phyloP scores from a whole-genome alignment of 2,329 filamentous ascomycete species.

The Colletotrichum sp. region DNA sequence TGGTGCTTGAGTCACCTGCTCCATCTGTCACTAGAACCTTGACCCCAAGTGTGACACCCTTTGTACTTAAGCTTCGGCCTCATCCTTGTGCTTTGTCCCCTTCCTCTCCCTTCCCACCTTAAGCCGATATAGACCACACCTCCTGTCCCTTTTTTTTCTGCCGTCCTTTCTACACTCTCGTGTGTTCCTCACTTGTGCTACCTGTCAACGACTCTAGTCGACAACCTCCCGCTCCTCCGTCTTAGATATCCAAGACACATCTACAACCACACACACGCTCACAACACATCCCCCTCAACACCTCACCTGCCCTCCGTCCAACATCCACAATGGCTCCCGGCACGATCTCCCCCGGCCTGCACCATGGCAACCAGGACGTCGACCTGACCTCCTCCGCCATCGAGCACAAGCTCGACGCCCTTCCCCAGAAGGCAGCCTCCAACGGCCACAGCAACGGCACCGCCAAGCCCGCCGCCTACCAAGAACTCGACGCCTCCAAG shows the following conservation, averaged over 20 bases:
- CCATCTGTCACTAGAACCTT: slow-evolving; percentile 21
- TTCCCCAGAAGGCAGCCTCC: slow-evolving; percentile 26
- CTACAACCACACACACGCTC: not conserved
- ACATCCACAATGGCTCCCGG: slow-evolving; percentile 30
- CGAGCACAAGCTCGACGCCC: slow-evolving; percentile 50
- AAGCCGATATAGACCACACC: slow-evolving; percentile 12
- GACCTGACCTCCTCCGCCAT: slow-evolving; percentile 59
- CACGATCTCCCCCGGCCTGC: slow-evolving; percentile 26
- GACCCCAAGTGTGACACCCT: slow-evolving; percentile 3
- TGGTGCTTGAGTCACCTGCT: slow-evolving; percentile 23
- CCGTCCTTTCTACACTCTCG: not conserved
- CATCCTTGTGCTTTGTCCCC: slow-evolving; percentile 16
- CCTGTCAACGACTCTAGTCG: not conserved
- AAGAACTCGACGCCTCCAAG: slow-evolving; percentile 67
- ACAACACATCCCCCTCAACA: not conserved
- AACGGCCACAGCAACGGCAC: slow-evolving; percentile 32
- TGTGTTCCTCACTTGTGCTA: not conserved
- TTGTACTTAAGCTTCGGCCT: slow-evolving; percentile 20
- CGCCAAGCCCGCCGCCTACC: slow-evolving; percentile 57
- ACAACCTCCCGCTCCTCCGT: not conserved
- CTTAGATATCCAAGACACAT: slow-evolving; percentile 3
- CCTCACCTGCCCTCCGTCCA: not conserved
- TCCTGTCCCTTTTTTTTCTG: not conserved
- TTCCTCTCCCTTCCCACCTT: not conserved
- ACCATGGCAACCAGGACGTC: slow-evolving; percentile 55